These are phyloP conservation scores for Ramularia collo-cygni DNA, from an alignment of 2,329 filamentous ascomycete genomes.

Conservation along the genomic window DNA sequence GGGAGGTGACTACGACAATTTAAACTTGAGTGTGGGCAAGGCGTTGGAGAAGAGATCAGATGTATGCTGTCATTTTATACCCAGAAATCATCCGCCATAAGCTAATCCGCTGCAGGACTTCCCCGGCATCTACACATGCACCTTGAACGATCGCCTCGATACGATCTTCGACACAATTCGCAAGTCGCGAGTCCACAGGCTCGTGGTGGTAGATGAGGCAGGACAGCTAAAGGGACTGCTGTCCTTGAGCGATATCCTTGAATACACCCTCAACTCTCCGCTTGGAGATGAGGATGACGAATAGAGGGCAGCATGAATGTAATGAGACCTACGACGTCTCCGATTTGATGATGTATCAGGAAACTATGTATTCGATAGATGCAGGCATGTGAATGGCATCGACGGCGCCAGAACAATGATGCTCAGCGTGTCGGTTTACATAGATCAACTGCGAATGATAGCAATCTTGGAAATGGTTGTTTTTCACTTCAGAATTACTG, in stretches of 20 bases:
- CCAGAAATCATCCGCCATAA: background rate
- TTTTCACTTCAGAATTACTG: no score
- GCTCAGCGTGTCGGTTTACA: no score
- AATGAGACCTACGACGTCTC: background rate
- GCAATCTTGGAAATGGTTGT: no score
- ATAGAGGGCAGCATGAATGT: no score
- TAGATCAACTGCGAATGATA: no score
- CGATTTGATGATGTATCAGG: background rate
- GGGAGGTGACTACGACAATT: constrained; percentile 83
- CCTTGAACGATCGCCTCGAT: constrained; percentile 81
- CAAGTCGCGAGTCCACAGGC: constrained; percentile 85
- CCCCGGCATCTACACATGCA: constrained; percentile 94
- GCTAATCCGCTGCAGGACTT: constrained; percentile 57
- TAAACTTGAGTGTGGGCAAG: constrained; percentile 79
- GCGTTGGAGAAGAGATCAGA: constrained; percentile 79
- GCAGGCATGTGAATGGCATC: background rate
- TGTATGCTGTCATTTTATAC: constrained; percentile 36
- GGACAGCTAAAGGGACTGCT: constrained; percentile 81
- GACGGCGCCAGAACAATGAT: no score
- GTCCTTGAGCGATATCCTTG: constrained; percentile 90
- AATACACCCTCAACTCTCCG: constrained; percentile 65
- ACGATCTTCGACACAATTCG: constrained; percentile 96
- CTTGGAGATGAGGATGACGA: constrained; percentile 22
- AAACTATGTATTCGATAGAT: background rate
- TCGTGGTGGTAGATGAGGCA: constrained; percentile 88